These are phyloP conservation scores for Eurotiales sp. DNA, from an alignment of 2,329 filamentous ascomycete species.

Conservation along the genomic window DNA sequence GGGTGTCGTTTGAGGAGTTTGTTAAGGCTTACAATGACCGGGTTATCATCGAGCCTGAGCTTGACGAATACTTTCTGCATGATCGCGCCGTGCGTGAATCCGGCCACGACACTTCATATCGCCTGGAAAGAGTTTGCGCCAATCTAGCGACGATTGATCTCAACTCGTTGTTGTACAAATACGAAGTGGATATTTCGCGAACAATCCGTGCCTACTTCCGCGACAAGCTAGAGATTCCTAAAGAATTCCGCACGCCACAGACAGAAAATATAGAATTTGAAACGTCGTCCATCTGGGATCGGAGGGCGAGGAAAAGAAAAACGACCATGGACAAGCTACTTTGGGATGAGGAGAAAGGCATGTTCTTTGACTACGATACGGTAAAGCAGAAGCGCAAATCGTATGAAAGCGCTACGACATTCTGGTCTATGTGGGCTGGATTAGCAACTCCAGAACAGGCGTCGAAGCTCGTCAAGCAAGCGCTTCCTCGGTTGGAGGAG, in stretches of 20 bases:
- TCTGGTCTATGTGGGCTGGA: conserved; percentile 97
- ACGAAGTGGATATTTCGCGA: conserved; percentile 87
- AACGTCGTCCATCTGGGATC: conserved; percentile 84
- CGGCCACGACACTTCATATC: conserved; percentile 93
- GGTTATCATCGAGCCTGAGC: conserved; percentile 72
- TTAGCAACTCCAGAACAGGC: conserved; percentile 82
- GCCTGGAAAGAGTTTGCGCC: conserved; percentile 81
- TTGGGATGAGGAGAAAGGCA: conserved; percentile 87
- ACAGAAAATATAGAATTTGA: conserved; percentile 67
- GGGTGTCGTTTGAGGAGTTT: conserved; percentile 78
- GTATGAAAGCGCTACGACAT: conserved; percentile 89
- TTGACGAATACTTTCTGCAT: conserved; percentile 94
- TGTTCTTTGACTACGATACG: conserved; percentile 98
- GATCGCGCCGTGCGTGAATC: conserved; percentile 94
- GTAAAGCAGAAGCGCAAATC: conserved; percentile 71
- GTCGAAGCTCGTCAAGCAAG: conserved; percentile 72
- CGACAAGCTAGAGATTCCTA: conserved; percentile 76
- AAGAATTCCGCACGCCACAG: conserved; percentile 70
- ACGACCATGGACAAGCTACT: conserved; percentile 85
- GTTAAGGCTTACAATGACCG: conserved; percentile 82
- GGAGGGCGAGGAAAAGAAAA: conserved; percentile 79
- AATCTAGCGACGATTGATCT: conserved; percentile 90
- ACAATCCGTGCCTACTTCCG: conserved; percentile 80
- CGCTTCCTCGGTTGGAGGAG: conserved; percentile 81
- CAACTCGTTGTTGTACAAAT: conserved; percentile 94